Base-by-base conservation (phyloP, 768 basidiomycete species). In the Leucosporidium yakuticum region DNA sequence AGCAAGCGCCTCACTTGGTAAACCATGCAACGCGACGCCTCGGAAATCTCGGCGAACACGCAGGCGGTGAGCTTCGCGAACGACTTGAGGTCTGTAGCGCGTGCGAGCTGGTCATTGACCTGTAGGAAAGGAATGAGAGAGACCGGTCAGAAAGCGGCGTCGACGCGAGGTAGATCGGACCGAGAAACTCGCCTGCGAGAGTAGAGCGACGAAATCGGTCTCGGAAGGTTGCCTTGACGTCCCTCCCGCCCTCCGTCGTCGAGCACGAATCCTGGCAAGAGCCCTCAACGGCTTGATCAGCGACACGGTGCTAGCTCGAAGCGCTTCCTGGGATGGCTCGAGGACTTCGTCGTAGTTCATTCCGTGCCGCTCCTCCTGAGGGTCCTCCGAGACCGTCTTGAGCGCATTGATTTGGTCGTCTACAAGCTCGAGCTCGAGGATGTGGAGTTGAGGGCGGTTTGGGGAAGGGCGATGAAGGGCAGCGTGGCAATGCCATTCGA, bases 391-490 rank as follows among this genome's bases (percentile, higher is more conserved):
- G 23, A 29, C 50, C 17, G 69, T 72, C 34, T 60, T 87, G 6
- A 90, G 78, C 0, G 90, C 89, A 70, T 90, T 91, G 74, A 86
- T 78, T 1, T 74, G 70, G 76, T 91, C 90, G 36, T 80, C 78
- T 75, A 90, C 89, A 29, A 90, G 81, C 76, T 92, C 90, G 69
- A 91, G 88, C 76, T 92, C 90, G 77, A 91, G 82, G 31, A 90
- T 81, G 20, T 69, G 63, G 21, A 72, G 71, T 11, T 67, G 57
- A 0, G 73, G 73, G 27, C 63, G 56, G 1, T 56, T 62, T 8
- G 29, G 7, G 0, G 51, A 67, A 21, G 85, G 83, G 4, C 85
- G 82, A 76, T 89, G 87, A 0, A 85, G 79, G 9, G 86, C 84
- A 75, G 85, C 85, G 87, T 89, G 87, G 73, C 86, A 87, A 1